Conservation (phyloP, 2,329 filamentous ascomycete species). For the Aspergillus transmontanensis region DNA sequence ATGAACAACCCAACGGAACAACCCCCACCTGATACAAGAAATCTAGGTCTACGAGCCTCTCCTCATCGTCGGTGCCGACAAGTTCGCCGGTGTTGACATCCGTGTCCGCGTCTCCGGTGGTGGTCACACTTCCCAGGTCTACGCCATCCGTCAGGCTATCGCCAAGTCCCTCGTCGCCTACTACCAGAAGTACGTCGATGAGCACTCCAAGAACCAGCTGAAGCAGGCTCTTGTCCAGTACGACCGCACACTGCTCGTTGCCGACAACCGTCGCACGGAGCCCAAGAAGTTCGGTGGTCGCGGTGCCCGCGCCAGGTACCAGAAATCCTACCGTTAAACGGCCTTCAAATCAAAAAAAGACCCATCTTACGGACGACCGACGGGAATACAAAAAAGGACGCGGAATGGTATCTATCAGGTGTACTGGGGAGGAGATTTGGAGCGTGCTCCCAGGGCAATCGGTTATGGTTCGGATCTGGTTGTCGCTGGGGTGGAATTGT, state of each 20-base stretch:
- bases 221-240: constrained; percentile 96
- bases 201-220: constrained; percentile 99
- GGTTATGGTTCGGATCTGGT: constrained; percentile 21
- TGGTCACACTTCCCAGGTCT: constrained; percentile 97
- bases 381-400: constrained; percentile 11
- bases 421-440: constrained; percentile 19
- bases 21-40: constrained; percentile 5
- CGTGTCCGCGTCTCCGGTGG: constrained; percentile 93
- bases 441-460: constrained; percentile 14
- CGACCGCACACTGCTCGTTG: constrained; percentile 95
- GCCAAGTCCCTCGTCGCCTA: constrained; percentile 96
- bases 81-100: constrained; percentile 96
- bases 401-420: constrained; percentile 20
- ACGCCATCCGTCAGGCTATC: constrained; percentile 98
- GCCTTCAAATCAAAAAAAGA: constrained; percentile 13
- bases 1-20: background rate
- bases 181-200: constrained; percentile 99
- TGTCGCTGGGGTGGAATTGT: constrained; percentile 27
- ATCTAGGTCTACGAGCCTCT: constrained; percentile 92
- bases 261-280: constrained; percentile 98
- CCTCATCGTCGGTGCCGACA: constrained; percentile 95
- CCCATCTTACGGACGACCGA: background rate
- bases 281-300: constrained; percentile 89
- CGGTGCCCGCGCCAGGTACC: constrained; percentile 94
- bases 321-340: constrained; percentile 97